These are phyloP conservation scores for Magnolia sinica DNA, from an alignment of 164 flowering plant species.

Conservation along the genomic window DNA sequence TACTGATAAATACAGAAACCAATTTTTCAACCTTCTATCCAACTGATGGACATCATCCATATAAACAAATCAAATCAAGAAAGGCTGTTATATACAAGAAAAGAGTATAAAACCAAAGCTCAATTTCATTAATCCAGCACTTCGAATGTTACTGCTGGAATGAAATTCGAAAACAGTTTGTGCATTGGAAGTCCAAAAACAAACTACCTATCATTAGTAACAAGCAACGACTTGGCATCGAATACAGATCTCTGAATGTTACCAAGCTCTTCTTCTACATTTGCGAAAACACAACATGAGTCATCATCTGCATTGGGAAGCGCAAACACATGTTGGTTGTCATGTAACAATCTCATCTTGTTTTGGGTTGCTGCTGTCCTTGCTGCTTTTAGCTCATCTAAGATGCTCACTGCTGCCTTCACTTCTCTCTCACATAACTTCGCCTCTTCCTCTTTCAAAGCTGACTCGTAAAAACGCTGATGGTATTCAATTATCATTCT, in stretches of 20 bases:
- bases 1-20: no score
- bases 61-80: no score
- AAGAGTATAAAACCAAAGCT: not conserved
- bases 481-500: slow-evolving; percentile 54
- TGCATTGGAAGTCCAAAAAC: not conserved
- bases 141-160: no score
- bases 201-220: slow-evolving; percentile 7
- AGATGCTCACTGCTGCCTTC: slow-evolving; percentile 16
- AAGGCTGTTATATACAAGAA: not conserved
- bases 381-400: slow-evolving; percentile 33
- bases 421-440: slow-evolving; percentile 51
- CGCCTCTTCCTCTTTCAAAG: slow-evolving; percentile 49
- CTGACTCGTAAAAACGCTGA: slow-evolving; percentile 40
- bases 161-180: not conserved
- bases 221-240: slow-evolving; percentile 44
- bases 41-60: no score
- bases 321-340: slow-evolving; percentile 10
- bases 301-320: not conserved
- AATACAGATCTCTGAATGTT: slow-evolving; percentile 26
- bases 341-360: slow-evolving; percentile 32
- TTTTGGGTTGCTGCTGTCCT: slow-evolving; percentile 26
- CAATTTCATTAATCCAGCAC: not conserved
- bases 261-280: slow-evolving; percentile 45
- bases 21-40: no score
- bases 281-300: slow-evolving; percentile 31